These are phyloP conservation scores for Candida lessepsii DNA, from an alignment of 805 yeast genomes.

Conservation along the genomic window DNA sequence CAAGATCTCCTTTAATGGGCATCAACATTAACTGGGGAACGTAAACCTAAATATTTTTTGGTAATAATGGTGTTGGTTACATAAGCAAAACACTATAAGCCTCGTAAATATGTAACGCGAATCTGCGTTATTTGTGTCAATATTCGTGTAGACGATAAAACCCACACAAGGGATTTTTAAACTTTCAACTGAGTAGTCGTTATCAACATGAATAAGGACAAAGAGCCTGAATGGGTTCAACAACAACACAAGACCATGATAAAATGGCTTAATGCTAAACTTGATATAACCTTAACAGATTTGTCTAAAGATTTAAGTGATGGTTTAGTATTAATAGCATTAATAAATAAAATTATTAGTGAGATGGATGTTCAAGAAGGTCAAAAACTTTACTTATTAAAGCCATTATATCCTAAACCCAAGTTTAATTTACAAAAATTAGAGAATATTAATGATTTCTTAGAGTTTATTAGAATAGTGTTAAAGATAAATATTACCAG, in stretches of 20 bases:
- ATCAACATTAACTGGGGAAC: too few species aligned
- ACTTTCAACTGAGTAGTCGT: too few species aligned
- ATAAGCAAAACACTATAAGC: background rate
- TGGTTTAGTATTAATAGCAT: conserved; percentile 38
- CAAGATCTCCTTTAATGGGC: too few species aligned
- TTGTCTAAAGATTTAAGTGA: conserved; percentile 35
- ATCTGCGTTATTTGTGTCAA: conserved; percentile 1
- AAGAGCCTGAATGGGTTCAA: conserved; percentile 34
- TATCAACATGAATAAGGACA: background rate
- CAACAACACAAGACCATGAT: conserved; percentile 49
- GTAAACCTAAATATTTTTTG: too few species aligned
- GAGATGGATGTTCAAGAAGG: conserved; percentile 16
- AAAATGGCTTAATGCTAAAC: conserved; percentile 48
- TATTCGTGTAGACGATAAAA: conserved; percentile 5
- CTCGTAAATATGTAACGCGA: conserved; percentile 6
- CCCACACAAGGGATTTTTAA: background rate
- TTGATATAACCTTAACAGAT: conserved; percentile 20
- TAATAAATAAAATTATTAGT: conserved; percentile 33
- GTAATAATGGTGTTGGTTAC: too few species aligned
- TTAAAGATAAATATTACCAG: conserved; percentile 41
- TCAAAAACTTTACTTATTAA: conserved; percentile 23
- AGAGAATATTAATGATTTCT: conserved; percentile 45
- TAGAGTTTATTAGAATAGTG: conserved; percentile 41
- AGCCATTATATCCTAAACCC: conserved; percentile 37
- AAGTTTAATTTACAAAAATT: conserved; percentile 42